These are phyloP conservation scores for Sporopachydermia lactativora DNA, from an alignment of 805 yeast genomes.

Conservation along the genomic window DNA sequence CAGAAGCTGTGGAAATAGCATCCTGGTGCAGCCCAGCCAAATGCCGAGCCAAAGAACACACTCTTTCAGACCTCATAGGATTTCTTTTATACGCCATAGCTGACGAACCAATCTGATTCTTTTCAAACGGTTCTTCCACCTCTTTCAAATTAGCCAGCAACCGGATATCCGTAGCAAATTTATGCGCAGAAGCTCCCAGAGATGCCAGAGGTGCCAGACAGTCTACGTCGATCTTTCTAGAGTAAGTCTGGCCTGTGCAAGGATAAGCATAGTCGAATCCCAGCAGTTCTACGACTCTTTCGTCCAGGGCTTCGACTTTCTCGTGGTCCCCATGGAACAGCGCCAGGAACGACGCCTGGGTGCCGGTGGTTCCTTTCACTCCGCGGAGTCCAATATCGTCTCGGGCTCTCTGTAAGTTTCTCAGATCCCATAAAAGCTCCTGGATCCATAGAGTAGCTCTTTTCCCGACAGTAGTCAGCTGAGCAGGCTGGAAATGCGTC, in stretches of 20 bases:
- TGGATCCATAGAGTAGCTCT: slow-evolving; percentile 97
- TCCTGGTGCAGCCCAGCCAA: slow-evolving; percentile 83
- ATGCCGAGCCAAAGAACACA: slow-evolving; percentile 96
- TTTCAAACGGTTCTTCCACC: slow-evolving; percentile 96
- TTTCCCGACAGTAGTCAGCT: slow-evolving; percentile 96
- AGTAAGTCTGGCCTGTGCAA: slow-evolving; percentile 97
- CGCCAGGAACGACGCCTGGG: slow-evolving; percentile 92
- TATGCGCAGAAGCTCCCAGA: slow-evolving; percentile 92
- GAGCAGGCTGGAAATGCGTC: slow-evolving; percentile 99
- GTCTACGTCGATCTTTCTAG: slow-evolving; percentile 95
- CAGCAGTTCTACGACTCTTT: slow-evolving; percentile 79
- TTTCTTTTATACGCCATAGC: slow-evolving; percentile 99
- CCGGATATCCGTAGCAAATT: slow-evolving; percentile 95
- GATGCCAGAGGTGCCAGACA: slow-evolving; percentile 86
- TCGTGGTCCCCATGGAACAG: slow-evolving; percentile 95
- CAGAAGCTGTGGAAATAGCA: slow-evolving; percentile 93
- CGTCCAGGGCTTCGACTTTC: slow-evolving; percentile 85
- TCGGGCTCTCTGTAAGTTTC: slow-evolving; percentile 92
- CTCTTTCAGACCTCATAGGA: slow-evolving; percentile 99
- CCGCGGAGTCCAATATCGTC: slow-evolving; percentile 94
- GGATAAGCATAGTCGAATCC: slow-evolving; percentile 96
- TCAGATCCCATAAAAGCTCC: slow-evolving; percentile 93
- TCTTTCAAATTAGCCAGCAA: slow-evolving; percentile 93
- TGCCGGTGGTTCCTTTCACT: slow-evolving; percentile 98
- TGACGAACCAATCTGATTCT: slow-evolving; percentile 93